These are phyloP conservation scores for Onygena corvina DNA, from an alignment of 2,329 filamentous ascomycete species.

Conservation along the genomic window DNA sequence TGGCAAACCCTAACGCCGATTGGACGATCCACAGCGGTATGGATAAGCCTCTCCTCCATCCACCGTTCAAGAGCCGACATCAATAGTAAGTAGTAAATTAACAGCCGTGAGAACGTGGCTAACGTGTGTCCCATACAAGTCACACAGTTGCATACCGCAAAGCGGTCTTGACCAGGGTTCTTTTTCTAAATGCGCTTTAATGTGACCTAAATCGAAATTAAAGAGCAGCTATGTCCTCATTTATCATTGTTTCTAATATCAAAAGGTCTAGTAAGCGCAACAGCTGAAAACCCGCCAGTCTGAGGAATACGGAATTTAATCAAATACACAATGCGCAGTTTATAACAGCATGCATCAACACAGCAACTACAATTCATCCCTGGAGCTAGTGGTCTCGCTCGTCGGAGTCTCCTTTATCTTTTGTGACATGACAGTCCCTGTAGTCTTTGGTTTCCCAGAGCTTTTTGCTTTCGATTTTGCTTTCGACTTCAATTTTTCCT, in stretches of 20 bases:
- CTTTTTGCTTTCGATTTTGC: background rate
- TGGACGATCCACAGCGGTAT: no score
- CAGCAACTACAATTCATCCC: constrained; percentile 4
- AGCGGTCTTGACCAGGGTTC: no score
- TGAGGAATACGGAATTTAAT: no score
- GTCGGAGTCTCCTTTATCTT: constrained; percentile 3
- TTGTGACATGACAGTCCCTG: background rate
- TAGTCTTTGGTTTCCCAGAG: background rate
- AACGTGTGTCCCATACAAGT: no score
- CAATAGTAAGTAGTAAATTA: no score
- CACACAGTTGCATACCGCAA: no score
- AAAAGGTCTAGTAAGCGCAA: background rate
- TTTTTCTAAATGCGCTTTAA: no score
- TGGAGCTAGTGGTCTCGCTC: background rate
- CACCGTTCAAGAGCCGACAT: no score
- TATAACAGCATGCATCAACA: background rate
- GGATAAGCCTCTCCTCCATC: no score
- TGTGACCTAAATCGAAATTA: no score
- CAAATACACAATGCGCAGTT: no score
- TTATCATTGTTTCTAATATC: background rate
- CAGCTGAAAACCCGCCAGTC: background rate
- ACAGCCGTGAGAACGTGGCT: no score
- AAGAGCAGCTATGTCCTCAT: background rate
- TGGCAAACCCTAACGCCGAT: background rate
- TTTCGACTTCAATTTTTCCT: constrained; percentile 3